These are phyloP conservation scores for Solanum verrucosum DNA, from an alignment of 257 asterid species.

Conservation along the genomic window DNA sequence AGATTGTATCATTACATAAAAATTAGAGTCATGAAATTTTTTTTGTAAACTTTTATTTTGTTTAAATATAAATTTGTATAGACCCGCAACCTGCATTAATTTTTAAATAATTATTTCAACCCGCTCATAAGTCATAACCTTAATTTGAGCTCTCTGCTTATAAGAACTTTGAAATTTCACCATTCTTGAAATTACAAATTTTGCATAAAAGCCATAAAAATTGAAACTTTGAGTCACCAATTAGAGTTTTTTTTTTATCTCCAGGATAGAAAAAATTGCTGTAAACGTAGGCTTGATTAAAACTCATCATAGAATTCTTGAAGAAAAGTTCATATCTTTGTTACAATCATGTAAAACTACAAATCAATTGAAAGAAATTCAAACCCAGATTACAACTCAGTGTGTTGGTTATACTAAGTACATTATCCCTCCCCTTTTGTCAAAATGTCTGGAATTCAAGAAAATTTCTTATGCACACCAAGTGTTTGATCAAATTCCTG, in stretches of 20 bases:
- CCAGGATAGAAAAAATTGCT: slow-evolving; percentile 18
- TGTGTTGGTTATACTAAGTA: slow-evolving; percentile 36
- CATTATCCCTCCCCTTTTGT: slow-evolving; percentile 41
- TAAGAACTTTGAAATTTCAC: background rate
- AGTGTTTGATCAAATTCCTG: slow-evolving; percentile 52
- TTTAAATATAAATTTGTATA: too few relatives aligned
- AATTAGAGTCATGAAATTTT: too few relatives aligned
- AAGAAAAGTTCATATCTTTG: slow-evolving; percentile 16
- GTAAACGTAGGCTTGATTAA: slow-evolving; percentile 2
- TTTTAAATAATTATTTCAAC: background rate
- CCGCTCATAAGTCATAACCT: background rate
- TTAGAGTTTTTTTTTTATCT: background rate
- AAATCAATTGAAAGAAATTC: slow-evolving; percentile 52
- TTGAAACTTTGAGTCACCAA: background rate
- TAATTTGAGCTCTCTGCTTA: background rate
- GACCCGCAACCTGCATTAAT: too few relatives aligned
- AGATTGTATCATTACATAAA: too few relatives aligned
- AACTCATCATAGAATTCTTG: slow-evolving; percentile 10
- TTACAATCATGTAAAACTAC: slow-evolving; percentile 52
- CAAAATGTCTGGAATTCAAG: slow-evolving; percentile 28
- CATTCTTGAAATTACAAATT: background rate
- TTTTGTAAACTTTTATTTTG: too few relatives aligned
- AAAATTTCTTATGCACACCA: slow-evolving; percentile 29
- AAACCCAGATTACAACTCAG: slow-evolving; percentile 43
- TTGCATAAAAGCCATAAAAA: background rate